These are phyloP conservation scores for Achaetomiella virescens DNA, from an alignment of 495 filamentous ascomycete species.

Conservation along the genomic window DNA sequence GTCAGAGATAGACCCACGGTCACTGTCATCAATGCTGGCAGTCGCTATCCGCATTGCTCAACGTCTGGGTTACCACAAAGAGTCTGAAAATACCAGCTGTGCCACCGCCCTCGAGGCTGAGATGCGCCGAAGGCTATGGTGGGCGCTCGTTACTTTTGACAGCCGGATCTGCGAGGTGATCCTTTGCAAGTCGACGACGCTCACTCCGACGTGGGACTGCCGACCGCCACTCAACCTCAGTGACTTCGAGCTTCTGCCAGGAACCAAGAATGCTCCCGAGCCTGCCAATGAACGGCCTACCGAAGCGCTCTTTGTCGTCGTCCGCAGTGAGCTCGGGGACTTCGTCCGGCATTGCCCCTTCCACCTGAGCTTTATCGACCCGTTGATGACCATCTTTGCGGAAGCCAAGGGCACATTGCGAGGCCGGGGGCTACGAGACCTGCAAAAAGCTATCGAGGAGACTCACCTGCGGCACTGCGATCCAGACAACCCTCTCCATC, in stretches of 20 bases:
- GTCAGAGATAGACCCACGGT: constrained; percentile 41
- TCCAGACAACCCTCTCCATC: constrained; percentile 46
- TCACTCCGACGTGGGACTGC: constrained; percentile 53
- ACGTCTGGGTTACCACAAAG: constrained; percentile 48
- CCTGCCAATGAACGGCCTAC: constrained; percentile 40
- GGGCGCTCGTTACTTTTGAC: constrained; percentile 50
- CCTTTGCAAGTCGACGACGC: constrained; percentile 28
- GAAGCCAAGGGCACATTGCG: constrained; percentile 10
- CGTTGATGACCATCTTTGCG: constrained; percentile 38
- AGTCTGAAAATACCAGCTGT: constrained; percentile 30
- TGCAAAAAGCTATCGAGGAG: constrained; percentile 44
- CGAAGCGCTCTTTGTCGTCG: constrained; percentile 48
- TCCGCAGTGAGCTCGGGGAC: constrained; percentile 45
- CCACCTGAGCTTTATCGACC: constrained; percentile 48
- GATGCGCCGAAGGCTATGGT: constrained; percentile 56
- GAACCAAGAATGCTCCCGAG: constrained; percentile 10
- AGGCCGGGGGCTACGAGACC: constrained; percentile 16
- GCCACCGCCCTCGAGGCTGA: constrained; percentile 44
- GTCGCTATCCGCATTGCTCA: constrained; percentile 50
- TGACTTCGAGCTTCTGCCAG: constrained; percentile 48
- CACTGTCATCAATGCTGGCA: constrained; percentile 48
- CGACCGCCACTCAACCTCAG: constrained; percentile 48
- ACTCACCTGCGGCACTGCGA: constrained; percentile 44
- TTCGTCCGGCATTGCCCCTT: constrained; percentile 41
- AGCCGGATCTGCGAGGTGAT: constrained; percentile 44